A percentile compares a stretch with the other conserved stretches of the same genome.
These are phyloP conservation scores for Monosporozyma aquatica DNA, from an alignment of 805 yeast species.

Conservation along the genomic window DNA sequence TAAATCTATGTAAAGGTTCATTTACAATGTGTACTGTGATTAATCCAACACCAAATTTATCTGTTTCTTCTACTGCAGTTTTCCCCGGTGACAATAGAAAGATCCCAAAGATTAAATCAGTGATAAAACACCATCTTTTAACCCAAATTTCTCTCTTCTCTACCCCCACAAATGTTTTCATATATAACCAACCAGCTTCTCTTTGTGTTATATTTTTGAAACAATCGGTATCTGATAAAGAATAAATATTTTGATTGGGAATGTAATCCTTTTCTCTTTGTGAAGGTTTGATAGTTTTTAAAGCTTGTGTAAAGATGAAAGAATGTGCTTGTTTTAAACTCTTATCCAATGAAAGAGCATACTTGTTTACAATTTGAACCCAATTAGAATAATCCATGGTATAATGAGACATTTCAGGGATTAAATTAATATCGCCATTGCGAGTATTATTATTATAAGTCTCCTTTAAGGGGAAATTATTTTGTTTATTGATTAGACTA, in stretches of 20 bases:
- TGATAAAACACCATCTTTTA: constrained; percentile 70
- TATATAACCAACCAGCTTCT: constrained; percentile 77
- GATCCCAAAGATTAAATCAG: constrained; percentile 74
- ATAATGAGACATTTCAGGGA: constrained; percentile 6
- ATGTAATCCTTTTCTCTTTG: constrained; percentile 46
- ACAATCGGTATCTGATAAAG: constrained; percentile 4
- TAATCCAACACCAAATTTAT: constrained; percentile 71
- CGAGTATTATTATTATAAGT: too few relatives aligned
- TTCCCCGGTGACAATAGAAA: constrained; percentile 55
- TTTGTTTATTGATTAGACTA: constrained; percentile 19
- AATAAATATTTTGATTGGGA: constrained; percentile 9
- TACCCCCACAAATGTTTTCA: constrained; percentile 51
- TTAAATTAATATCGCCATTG: constrained; percentile 7
- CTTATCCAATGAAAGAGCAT: constrained; percentile 1
- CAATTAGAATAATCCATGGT: constrained; percentile 10
- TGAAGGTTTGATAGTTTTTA: constrained; percentile 49
- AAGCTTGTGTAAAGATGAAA: constrained; percentile 52
- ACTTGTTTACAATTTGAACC: constrained; percentile 8
- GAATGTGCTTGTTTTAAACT: constrained; percentile 46
- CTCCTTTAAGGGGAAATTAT: constrained; percentile 14
- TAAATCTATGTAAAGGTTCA: constrained; percentile 65
- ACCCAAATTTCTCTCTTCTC: constrained; percentile 59
- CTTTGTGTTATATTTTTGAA: constrained; percentile 27
- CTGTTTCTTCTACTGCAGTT: constrained; percentile 77
- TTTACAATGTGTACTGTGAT: constrained; percentile 52